A percentile compares a stretch with the other conserved stretches of the same genome.
Conservation (phyloP, 31 red algal genomes). For the Endocladia muricata region DNA sequence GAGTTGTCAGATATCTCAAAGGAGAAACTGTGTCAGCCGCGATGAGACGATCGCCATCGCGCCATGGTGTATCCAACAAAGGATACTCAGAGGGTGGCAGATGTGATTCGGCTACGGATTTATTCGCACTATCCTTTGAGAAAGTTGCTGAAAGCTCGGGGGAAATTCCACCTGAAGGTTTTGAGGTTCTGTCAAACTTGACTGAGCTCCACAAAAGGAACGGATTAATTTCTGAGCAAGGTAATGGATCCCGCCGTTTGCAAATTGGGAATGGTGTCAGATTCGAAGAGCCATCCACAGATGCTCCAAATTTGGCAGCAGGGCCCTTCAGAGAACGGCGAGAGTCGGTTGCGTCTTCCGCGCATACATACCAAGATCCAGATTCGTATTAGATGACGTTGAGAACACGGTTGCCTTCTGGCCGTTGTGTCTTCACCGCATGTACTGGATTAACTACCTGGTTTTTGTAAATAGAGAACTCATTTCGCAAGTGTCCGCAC, state of each 20-base stretch:
- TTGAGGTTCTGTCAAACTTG: background rate
- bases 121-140: background rate
- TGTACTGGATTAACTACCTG: no score
- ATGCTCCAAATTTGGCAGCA: background rate
- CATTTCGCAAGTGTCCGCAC: no score
- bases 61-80: background rate
- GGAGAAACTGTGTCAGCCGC: background rate
- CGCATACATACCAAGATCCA: conserved; percentile 35
- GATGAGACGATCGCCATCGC: background rate
- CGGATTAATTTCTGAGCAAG: background rate
- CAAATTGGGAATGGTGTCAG: background rate
- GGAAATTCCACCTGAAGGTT: background rate
- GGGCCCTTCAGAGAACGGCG: conserved; percentile 1
- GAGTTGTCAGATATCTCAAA: background rate
- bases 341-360: conserved; percentile 26
- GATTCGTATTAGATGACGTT: conserved; percentile 46
- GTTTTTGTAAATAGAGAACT: no score
- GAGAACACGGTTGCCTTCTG: no score
- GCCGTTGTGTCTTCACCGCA: no score
- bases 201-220: background rate
- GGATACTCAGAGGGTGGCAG: background rate
- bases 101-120: background rate
- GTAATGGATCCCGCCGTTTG: background rate
- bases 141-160: background rate
- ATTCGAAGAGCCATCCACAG: background rate